These are phyloP conservation scores for Daldinia sp. DNA, from an alignment of 2,329 filamentous ascomycete genomes.

Conservation along the genomic window DNA sequence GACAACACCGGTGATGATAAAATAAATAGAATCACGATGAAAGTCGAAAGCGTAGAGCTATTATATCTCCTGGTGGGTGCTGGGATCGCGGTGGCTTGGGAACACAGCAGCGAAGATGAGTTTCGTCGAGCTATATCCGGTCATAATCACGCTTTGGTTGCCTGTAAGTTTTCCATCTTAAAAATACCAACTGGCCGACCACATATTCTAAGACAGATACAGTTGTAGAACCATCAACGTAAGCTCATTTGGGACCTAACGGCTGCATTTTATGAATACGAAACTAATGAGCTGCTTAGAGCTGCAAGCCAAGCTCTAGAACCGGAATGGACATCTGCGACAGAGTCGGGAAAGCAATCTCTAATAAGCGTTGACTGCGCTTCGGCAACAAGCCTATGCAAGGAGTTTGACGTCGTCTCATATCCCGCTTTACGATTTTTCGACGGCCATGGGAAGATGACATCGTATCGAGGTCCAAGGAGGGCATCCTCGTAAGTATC, in stretches of 20 bases:
- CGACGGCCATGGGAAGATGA: constrained; percentile 45
- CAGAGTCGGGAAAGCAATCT: constrained; percentile 32
- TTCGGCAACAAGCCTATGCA: constrained; percentile 49
- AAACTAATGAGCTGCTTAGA: constrained; percentile 37
- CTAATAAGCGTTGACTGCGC: constrained; percentile 54
- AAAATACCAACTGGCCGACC: neutral
- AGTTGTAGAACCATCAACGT: constrained; percentile 42
- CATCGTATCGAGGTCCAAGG: constrained; percentile 55
- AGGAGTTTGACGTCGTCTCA: constrained; percentile 52
- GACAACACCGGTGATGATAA: constrained; percentile 2
- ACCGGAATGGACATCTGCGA: constrained; percentile 47
- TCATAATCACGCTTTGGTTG: constrained; percentile 42
- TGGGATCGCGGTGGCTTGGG: constrained; percentile 35
- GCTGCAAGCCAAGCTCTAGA: constrained; percentile 47
- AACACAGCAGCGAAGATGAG: constrained; percentile 39
- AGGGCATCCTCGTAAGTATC: constrained; percentile 49
- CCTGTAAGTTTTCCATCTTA: constrained; percentile 40
- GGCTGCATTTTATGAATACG: neutral
- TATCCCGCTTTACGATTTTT: constrained; percentile 58
- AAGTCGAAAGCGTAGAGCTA: constrained; percentile 22
- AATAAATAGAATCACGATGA: constrained; percentile 33
- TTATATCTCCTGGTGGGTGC: constrained; percentile 19
- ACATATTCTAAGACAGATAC: constrained; percentile 2
- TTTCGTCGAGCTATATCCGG: constrained; percentile 41
- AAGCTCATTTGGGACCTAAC: constrained; percentile 9